These are phyloP conservation scores for Astrothelium macrocarpum DNA, from an alignment of 495 filamentous ascomycete species.

Conservation along the genomic window DNA sequence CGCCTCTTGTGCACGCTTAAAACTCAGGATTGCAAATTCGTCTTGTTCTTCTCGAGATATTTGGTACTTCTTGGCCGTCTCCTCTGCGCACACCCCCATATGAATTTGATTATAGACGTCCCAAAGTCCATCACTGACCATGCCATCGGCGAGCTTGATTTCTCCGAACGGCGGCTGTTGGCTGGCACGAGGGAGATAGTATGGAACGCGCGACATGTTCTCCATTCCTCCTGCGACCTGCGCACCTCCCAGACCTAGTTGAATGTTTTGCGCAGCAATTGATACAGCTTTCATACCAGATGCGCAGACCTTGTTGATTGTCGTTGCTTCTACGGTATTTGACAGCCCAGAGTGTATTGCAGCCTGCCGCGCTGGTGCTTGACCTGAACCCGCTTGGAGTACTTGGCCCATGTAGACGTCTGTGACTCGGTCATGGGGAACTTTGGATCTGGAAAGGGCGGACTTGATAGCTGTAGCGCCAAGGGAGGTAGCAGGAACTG, in stretches of 20 bases:
- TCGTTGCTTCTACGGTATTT: conserved; percentile 67
- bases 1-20: conserved; percentile 78
- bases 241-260: conserved; percentile 75
- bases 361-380: conserved; percentile 87
- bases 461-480: conserved; percentile 83
- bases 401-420: conserved; percentile 98
- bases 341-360: conserved; percentile 78
- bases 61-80: conserved; percentile 76
- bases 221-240: conserved; percentile 94
- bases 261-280: conserved; percentile 87
- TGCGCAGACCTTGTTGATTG: conserved; percentile 95
- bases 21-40: conserved; percentile 77
- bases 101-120: conserved; percentile 95
- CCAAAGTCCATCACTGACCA: conserved; percentile 92
- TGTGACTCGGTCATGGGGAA: conserved; percentile 66
- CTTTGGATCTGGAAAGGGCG: conserved; percentile 69
- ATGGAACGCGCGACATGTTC: conserved; percentile 90
- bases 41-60: conserved; percentile 81
- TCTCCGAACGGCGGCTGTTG: conserved; percentile 75
- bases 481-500: conserved; percentile 72
- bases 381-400: conserved; percentile 72
- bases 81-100: conserved; percentile 97
- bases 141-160: conserved; percentile 75
- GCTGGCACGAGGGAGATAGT: conserved; percentile 72
- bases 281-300: conserved; percentile 87